Percentiles rank a stretch among this genome's conserved stretches.
phyloP scores from a whole-genome alignment of 495 filamentous ascomycete species.

The Copromyces sp. region DNA sequence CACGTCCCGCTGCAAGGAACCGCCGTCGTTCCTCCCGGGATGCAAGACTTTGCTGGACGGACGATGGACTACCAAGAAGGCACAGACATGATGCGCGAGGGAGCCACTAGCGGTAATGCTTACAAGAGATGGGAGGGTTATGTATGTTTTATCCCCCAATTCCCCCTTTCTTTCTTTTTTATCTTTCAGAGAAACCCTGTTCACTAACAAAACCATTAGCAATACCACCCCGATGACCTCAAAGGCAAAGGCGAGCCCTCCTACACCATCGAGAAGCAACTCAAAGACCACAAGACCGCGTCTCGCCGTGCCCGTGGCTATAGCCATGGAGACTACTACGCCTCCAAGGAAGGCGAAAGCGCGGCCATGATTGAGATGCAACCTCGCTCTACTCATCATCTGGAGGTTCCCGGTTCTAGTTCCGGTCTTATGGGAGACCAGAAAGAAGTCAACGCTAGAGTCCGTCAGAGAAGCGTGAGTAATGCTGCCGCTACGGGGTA shows the following conservation, averaged over 20 bases:
- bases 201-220: conserved; percentile 30
- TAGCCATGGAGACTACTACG: conserved; percentile 11
- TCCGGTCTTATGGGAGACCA: background rate
- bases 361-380: conserved; percentile 28
- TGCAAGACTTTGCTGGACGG: conserved; percentile 52
- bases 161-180: background rate
- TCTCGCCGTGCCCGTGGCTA: background rate
- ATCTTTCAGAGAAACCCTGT: too few relatives aligned
- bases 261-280: conserved; percentile 54
- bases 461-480: conserved; percentile 27
- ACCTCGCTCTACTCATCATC: conserved; percentile 2
- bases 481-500: conserved; percentile 1
- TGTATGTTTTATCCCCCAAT: conserved; percentile 35
- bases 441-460: conserved; percentile 5
- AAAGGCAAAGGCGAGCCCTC: conserved; percentile 75
- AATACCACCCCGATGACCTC: conserved; percentile 58
- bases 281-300: conserved; percentile 36
- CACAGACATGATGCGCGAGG: conserved; percentile 68
- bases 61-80: conserved; percentile 79
- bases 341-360: background rate
- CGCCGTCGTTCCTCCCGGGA: conserved; percentile 65
- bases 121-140: conserved; percentile 59
- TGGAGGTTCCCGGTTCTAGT: background rate
- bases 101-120: conserved; percentile 43
- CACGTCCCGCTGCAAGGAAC: conserved; percentile 82